Evolutionary conservation across 176 grass and related monocot species (phyloP).

Genomic region (Melocanna baccifera): DNA sequence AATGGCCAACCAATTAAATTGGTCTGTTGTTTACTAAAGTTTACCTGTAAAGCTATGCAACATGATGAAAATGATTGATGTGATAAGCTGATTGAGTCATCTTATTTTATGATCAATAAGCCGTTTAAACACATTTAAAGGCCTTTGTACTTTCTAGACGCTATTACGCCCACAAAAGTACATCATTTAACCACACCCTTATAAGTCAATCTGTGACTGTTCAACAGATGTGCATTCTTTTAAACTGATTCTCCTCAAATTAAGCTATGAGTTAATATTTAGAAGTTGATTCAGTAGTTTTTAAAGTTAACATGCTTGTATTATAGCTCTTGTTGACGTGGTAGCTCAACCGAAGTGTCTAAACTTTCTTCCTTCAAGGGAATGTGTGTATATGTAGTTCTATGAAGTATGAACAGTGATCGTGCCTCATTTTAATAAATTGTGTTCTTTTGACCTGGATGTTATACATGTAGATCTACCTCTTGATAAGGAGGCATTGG

Average conservation of each 20-base stretch:
- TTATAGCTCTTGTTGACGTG: background rate
- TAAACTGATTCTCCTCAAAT: background rate
- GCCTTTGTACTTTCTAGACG: background rate
- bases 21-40: background rate
- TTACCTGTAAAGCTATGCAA: background rate
- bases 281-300: background rate
- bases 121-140: background rate
- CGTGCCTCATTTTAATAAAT: background rate
- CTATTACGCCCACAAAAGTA: background rate
- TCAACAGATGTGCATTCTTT: background rate
- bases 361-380: background rate
- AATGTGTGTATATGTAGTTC: conserved; percentile 4
- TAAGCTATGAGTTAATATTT: background rate
- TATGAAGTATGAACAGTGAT: background rate
- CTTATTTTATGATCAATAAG: background rate
- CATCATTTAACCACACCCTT: background rate
- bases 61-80: background rate
- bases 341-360: background rate
- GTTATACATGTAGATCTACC: conserved; percentile 57
- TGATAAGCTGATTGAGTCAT: background rate
- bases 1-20: background rate
- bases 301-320: background rate
- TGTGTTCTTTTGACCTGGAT: background rate
- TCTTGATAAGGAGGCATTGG: conserved; percentile 67
- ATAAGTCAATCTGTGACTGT: background rate